Conservation (phyloP, 805 yeast species). For the Ogataea pilisensis region DNA sequence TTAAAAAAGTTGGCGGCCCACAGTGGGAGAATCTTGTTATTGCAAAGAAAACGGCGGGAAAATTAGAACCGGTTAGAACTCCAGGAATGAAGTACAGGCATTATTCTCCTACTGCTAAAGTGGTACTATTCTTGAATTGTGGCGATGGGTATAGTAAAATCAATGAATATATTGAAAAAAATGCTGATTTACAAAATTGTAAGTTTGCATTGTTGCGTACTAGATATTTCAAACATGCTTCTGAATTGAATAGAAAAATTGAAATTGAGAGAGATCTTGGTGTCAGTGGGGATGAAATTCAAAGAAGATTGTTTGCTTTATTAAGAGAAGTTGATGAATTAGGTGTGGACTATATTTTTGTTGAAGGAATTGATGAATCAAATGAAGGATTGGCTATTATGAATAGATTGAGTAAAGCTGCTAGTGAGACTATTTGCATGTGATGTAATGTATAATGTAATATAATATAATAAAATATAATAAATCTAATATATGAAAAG, state of each 20-base stretch:
- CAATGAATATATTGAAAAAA: slow-evolving; percentile 7
- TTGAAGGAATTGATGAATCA: slow-evolving; percentile 74
- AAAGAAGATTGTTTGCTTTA: slow-evolving; percentile 66
- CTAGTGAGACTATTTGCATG: slow-evolving; percentile 38
- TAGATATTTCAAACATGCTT: slow-evolving; percentile 28
- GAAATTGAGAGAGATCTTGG: slow-evolving; percentile 39
- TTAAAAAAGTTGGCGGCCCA: slow-evolving; percentile 59
- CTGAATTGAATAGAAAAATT: slow-evolving; percentile 14
- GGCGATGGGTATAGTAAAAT: slow-evolving; percentile 35
- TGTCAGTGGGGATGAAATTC: slow-evolving; percentile 51
- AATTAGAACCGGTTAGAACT: slow-evolving; percentile 69
- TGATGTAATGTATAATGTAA: background rate
- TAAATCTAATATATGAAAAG: background rate
- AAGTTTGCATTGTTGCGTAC: slow-evolving; percentile 53
- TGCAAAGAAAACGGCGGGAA: slow-evolving; percentile 64
- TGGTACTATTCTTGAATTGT: slow-evolving; percentile 56
- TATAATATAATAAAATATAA: too few species aligned
- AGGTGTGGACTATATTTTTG: slow-evolving; percentile 67
- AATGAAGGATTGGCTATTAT: slow-evolving; percentile 91
- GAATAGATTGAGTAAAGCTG: slow-evolving; percentile 87
- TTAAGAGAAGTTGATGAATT: slow-evolving; percentile 73
- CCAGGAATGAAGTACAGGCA: slow-evolving; percentile 99
- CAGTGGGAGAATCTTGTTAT: slow-evolving; percentile 61
- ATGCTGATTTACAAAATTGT: slow-evolving; percentile 6
- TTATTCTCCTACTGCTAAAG: slow-evolving; percentile 87